Conservation (phyloP, 768 basidiomycete species). For the Cubamyces lactineus region DNA sequence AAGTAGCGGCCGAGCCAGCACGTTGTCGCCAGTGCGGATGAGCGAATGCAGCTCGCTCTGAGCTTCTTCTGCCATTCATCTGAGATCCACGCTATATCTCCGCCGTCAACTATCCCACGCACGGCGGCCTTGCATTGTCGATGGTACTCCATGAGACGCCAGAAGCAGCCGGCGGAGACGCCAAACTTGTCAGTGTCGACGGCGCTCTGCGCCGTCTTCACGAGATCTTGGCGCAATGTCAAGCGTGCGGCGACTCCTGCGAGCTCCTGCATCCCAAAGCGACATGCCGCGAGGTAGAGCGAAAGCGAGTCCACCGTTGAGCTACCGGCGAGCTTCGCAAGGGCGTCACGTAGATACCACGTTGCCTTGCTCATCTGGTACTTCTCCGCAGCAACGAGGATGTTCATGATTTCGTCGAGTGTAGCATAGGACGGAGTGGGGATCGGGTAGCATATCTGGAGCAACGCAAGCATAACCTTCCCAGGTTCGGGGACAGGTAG, state of each 20-base stretch:
- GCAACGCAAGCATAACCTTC: conserved; percentile 31
- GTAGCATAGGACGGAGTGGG: background rate
- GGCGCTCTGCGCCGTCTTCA: background rate
- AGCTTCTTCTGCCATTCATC: conserved; percentile 5
- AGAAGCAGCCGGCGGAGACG: conserved; percentile 5
- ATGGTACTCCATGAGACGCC: conserved; percentile 13
- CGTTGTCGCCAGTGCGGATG: background rate
- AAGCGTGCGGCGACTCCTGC: conserved; percentile 3
- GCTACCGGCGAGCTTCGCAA: background rate
- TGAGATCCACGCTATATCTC: background rate
- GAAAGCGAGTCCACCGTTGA: background rate
- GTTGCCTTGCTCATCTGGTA: conserved; percentile 10
- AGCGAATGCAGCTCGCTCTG: background rate
- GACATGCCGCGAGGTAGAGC: conserved; percentile 14
- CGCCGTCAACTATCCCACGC: background rate
- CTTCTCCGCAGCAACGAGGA: conserved; percentile 7
- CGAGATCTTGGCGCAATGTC: conserved; percentile 1
- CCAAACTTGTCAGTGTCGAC: background rate
- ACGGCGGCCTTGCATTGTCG: conserved; percentile 3
- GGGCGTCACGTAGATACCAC: background rate
- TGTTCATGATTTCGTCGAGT: background rate
- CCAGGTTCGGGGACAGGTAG: conserved; percentile 36
- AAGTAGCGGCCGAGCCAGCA: background rate
- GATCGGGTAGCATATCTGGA: conserved; percentile 29
- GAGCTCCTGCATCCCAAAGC: background rate